Base-by-base conservation (phyloP, 163 green algal species). In the Prototheca wickerhamii region DNA sequence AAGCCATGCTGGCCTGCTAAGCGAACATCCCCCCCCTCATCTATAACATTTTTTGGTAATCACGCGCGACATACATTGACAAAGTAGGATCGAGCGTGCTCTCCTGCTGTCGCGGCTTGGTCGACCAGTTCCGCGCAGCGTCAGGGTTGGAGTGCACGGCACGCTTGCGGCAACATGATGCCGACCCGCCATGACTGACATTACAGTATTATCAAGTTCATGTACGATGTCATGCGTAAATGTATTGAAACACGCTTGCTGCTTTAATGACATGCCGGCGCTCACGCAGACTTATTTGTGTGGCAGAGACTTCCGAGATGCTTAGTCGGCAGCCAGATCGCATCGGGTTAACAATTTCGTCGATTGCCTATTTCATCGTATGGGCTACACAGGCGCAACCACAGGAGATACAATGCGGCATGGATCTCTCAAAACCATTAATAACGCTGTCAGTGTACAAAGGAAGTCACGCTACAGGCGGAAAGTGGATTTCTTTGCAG, bases 401-500 rank as follows among this genome's bases (percentile, higher is more conserved):
- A 56, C 64, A 80, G 43, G 85, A 92, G 76, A 37, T 67, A 20
- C 56, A 28, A 8, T 44, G 42, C 44, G 33, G 63, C 80, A 44
- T 60, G 66, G 28, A 72, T 64, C 63, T 37, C 54, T 25, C 60
- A 63, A 1, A 64, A 84, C 60, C 30, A 57, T 28, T 20, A 46
- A 12, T 28, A 72, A 32, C 4, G 28, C 20, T 34, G 52, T 33
- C 6, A 7, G 12, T 4, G 21, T 55, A 4, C 62, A 18, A 25
- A 53, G 29, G 42, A 34, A 25, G 17, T 40, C 43, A 32, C 33
- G 6, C 15, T 23, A 54, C 40, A 7, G n/a, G 37, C 10, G 84
- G 86, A 65, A 95, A 93, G 29, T 81, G 67, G 5, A 95, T 69
- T 42, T 77, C 52, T n/a, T 70, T 68, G 61, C 82, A 83, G 29